Percentiles rank a stretch among this genome's conserved stretches.
phyloP scores from a whole-genome alignment of 139 green algal genomes.

The Coelastrella sp. region DNA sequence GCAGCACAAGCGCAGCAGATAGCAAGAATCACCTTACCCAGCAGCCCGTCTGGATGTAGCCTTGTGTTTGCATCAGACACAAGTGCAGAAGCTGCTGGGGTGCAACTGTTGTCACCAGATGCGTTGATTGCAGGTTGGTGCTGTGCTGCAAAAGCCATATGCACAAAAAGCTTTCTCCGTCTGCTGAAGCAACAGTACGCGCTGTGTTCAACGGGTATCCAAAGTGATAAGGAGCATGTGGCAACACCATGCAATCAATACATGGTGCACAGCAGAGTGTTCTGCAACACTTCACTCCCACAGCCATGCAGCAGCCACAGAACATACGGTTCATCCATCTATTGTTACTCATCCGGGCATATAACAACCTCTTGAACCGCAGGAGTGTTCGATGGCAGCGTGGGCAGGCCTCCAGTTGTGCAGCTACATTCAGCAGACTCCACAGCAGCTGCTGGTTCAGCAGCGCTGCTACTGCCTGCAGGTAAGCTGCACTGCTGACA shows the following conservation, averaged over 20 bases:
- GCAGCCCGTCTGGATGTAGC: not conserved
- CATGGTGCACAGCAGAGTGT: too few species aligned
- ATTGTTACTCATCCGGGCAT: not conserved
- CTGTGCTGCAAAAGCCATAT: not conserved
- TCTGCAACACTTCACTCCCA: too few species aligned
- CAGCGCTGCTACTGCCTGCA: not conserved
- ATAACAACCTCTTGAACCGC: not conserved
- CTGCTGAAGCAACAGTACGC: too few species aligned
- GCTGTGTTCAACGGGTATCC: too few species aligned
- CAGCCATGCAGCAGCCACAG: too few species aligned
- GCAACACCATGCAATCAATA: too few species aligned
- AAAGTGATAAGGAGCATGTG: too few species aligned
- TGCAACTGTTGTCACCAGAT: not conserved
- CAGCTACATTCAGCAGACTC: not conserved
- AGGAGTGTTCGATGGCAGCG: not conserved
- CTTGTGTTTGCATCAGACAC: not conserved
- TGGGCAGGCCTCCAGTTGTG: conserved; percentile 16
- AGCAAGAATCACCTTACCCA: not conserved
- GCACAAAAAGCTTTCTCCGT: too few species aligned
- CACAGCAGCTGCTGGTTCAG: not conserved
- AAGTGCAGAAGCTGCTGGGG: not conserved
- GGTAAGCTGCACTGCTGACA: not conserved
- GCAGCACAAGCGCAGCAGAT: not conserved
- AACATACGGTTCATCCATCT: too few species aligned
- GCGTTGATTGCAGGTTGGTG: not conserved